Evolutionary conservation across 371 early-diverging fungal species (phyloP).

Genomic region (Sanchytrium tribonematis): DNA sequence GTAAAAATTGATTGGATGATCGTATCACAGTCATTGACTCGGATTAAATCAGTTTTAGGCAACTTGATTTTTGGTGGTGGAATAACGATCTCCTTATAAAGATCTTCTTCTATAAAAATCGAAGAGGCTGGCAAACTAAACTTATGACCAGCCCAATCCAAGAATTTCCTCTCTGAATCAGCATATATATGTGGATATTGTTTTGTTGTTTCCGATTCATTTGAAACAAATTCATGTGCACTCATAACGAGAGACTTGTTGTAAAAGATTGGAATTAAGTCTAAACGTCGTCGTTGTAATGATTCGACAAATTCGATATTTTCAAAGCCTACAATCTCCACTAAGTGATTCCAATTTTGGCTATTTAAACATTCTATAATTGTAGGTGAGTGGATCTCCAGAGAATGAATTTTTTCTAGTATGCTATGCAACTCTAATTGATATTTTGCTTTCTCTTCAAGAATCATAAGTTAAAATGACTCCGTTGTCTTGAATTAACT

Average conservation of each 20-base stretch:
- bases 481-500: too few relatives aligned
- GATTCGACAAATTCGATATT: slow-evolving; percentile 31
- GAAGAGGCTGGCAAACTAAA: neutral
- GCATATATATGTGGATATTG: neutral
- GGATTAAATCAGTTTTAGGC: neutral
- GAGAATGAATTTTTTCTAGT: too few relatives aligned
- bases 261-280: neutral
- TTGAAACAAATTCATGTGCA: neutral
- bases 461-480: too few relatives aligned
- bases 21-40: neutral
- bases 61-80: slow-evolving; percentile 13
- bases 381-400: too few relatives aligned
- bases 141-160: neutral
- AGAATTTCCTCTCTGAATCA: neutral
- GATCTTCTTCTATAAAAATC: neutral
- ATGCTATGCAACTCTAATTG: too few relatives aligned
- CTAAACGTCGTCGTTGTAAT: slow-evolving; percentile 3
- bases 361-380: too few relatives aligned
- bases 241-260: too few relatives aligned
- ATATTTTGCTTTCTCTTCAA: too few relatives aligned
- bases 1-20: neutral
- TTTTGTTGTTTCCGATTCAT: neutral
- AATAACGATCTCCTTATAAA: slow-evolving; percentile 46
- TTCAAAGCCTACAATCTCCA: slow-evolving; percentile 46
- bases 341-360: slow-evolving; percentile 9